These are phyloP conservation scores for Ogataea salicorniae DNA, from an alignment of 805 yeast genomes.

Conservation along the genomic window DNA sequence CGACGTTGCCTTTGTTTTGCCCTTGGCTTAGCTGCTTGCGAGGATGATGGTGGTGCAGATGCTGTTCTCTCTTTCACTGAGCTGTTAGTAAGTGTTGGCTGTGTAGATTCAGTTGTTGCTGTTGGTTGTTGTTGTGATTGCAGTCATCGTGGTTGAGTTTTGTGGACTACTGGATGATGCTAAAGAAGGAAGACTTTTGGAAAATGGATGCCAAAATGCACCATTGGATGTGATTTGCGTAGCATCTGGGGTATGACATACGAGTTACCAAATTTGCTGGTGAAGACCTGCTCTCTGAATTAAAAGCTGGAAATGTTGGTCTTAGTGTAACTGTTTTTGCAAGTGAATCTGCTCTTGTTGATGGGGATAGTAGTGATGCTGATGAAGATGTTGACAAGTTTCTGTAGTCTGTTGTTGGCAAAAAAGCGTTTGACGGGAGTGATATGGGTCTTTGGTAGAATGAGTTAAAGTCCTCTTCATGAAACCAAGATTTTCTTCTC, in stretches of 20 bases:
- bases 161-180: too few relatives aligned
- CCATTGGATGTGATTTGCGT: too few relatives aligned
- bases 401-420: background rate
- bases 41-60: background rate
- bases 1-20: background rate
- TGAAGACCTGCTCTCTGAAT: background rate
- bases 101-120: too few relatives aligned
- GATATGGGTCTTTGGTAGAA: background rate
- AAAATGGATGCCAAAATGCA: too few relatives aligned
- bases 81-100: too few relatives aligned
- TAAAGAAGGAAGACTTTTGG: too few relatives aligned
- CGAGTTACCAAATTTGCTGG: background rate
- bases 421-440: background rate
- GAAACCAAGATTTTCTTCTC: too few relatives aligned
- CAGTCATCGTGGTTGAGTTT: too few relatives aligned
- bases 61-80: too few relatives aligned
- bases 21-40: background rate
- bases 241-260: too few relatives aligned
- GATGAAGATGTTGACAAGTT: background rate
- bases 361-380: background rate
- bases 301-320: background rate
- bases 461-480: background rate
- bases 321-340: constrained; percentile 22
- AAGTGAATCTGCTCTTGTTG: constrained; percentile 11
- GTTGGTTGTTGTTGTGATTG: too few relatives aligned